Evolutionary conservation across 2,329 filamentous ascomycete species (phyloP).

Genomic region (Phialophora verrucosa): DNA sequence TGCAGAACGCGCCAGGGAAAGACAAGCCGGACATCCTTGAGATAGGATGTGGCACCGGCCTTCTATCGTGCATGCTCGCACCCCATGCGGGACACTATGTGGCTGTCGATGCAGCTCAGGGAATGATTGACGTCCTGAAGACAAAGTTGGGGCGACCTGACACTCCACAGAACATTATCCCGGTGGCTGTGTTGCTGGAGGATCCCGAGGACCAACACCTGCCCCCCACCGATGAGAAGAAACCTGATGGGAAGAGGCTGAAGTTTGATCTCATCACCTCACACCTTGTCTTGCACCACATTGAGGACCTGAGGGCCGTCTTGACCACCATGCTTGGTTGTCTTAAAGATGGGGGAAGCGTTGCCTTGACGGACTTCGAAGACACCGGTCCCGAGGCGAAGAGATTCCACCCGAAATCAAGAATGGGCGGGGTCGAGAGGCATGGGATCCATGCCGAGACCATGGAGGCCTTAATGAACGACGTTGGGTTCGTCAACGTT

Average conservation of each 20-base stretch:
- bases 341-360: slow-evolving; percentile 54
- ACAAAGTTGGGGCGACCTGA: slow-evolving; percentile 48
- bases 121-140: slow-evolving; percentile 61
- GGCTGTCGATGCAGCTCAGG: slow-evolving; percentile 60
- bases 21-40: slow-evolving; percentile 57
- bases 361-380: slow-evolving; percentile 64
- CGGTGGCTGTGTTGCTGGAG: slow-evolving; percentile 56
- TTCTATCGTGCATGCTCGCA: slow-evolving; percentile 58
- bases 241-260: slow-evolving; percentile 41
- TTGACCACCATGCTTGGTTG: slow-evolving; percentile 56
- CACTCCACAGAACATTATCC: slow-evolving; percentile 51
- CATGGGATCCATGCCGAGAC: slow-evolving; percentile 57
- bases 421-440: slow-evolving; percentile 61
- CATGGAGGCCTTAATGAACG: slow-evolving; percentile 52
- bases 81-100: slow-evolving; percentile 56
- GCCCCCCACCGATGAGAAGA: slow-evolving; percentile 43
- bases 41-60: slow-evolving; percentile 63
- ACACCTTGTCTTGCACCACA: slow-evolving; percentile 64
- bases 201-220: slow-evolving; percentile 57
- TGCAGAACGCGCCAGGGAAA: slow-evolving; percentile 37
- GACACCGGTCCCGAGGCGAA: slow-evolving; percentile 60
- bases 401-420: slow-evolving; percentile 59
- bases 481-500: slow-evolving; percentile 58
- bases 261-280: slow-evolving; percentile 60
- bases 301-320: slow-evolving; percentile 53